These are phyloP conservation scores for Aspergillus fructus DNA, from an alignment of 2,329 filamentous ascomycete genomes.

Conservation along the genomic window DNA sequence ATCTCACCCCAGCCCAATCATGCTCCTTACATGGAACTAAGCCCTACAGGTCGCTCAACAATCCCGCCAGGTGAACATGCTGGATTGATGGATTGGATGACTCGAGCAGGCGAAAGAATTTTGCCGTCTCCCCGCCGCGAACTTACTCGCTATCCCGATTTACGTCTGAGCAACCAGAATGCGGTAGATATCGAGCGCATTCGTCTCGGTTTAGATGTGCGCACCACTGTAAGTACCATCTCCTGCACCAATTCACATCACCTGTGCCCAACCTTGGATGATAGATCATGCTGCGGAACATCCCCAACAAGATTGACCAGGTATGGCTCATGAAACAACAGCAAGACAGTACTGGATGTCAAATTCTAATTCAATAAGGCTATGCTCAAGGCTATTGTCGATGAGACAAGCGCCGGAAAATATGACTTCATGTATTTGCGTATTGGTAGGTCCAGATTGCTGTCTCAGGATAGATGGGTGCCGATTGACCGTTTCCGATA, in stretches of 20 bases:
- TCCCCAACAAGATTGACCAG: conserved; percentile 82
- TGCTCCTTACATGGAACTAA: conserved; percentile 33
- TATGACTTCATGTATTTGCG: conserved; percentile 96
- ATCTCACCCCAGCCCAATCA: conserved; percentile 15
- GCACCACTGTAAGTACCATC: conserved; percentile 63
- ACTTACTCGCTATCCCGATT: conserved; percentile 25
- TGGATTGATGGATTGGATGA: conserved; percentile 33
- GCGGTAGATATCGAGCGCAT: conserved; percentile 47
- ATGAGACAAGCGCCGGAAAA: conserved; percentile 73
- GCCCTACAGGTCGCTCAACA: conserved; percentile 42
- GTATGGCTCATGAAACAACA: conserved; percentile 27
- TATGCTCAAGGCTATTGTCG: conserved; percentile 75
- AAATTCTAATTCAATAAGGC: conserved; percentile 42
- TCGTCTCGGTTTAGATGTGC: conserved; percentile 65
- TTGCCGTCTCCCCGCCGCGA: conserved; percentile 31
- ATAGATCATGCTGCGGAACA: conserved; percentile 91
- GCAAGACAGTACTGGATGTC: not conserved
- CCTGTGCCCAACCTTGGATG: not conserved
- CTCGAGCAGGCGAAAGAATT: conserved; percentile 28
- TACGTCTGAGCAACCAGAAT: conserved; percentile 41
- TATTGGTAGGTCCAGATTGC: conserved; percentile 56
- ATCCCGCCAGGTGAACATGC: conserved; percentile 37
- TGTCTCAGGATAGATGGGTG: not conserved
- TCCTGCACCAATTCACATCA: not conserved
- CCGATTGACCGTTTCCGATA: not conserved